Percentiles rank a stretch among this genome's conserved stretches.
phyloP scores from a whole-genome alignment of 768 basidiomycete genomes.

The Pisolithus orientalis region DNA sequence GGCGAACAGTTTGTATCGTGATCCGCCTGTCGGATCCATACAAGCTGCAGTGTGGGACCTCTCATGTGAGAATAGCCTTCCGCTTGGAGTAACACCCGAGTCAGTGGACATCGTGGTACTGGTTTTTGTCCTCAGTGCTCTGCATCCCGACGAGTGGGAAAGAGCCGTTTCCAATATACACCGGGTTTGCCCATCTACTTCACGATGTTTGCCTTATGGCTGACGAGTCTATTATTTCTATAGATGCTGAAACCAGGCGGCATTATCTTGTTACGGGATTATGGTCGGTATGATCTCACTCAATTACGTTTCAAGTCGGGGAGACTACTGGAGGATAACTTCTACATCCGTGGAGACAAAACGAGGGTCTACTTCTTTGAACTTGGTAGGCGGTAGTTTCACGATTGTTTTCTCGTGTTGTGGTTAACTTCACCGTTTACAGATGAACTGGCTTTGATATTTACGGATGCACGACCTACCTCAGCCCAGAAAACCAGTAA shows the following conservation, averaged over 20 bases:
- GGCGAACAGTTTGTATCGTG: slow-evolving; percentile 65
- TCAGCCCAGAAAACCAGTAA: slow-evolving; percentile 24
- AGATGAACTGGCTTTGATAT: slow-evolving; percentile 78
- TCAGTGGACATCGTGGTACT: slow-evolving; percentile 88
- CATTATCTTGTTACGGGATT: slow-evolving; percentile 80
- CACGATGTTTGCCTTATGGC: not conserved
- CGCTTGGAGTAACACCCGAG: slow-evolving; percentile 53
- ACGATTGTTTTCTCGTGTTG: not conserved
- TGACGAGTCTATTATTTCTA: not conserved
- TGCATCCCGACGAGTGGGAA: slow-evolving; percentile 91
- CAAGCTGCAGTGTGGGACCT: slow-evolving; percentile 89
- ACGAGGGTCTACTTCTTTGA: slow-evolving; percentile 98
- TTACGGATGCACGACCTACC: slow-evolving; percentile 56
- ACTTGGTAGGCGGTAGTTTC: slow-evolving; percentile 43
- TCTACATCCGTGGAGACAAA: slow-evolving; percentile 95
- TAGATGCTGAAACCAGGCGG: slow-evolving; percentile 92
- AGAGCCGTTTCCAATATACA: slow-evolving; percentile 77
- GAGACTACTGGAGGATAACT: slow-evolving; percentile 85
- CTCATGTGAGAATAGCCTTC: slow-evolving; percentile 54
- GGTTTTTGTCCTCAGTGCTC: slow-evolving; percentile 89
- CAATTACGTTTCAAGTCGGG: slow-evolving; percentile 89
- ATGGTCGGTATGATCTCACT: slow-evolving; percentile 91
- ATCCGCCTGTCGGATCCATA: slow-evolving; percentile 65
- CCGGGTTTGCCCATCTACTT: slow-evolving; percentile 38
- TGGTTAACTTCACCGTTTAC: not conserved